A percentile compares a stretch with the other conserved stretches of the same genome.
phyloP scores from a whole-genome alignment of 2,329 filamentous ascomycete genomes.

The Talaromyces amestolkiae region DNA sequence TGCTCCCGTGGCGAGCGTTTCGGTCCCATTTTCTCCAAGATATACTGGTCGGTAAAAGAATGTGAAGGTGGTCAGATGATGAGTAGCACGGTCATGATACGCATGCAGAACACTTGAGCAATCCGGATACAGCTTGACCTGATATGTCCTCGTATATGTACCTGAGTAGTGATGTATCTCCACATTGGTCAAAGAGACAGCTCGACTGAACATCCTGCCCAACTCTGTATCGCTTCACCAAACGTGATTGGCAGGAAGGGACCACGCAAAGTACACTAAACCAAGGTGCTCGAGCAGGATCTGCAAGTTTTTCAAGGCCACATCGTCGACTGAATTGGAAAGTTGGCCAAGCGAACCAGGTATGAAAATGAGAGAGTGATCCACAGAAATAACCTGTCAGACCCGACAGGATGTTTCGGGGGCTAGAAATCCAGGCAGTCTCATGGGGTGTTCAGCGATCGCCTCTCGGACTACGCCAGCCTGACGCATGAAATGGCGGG shows the following conservation, averaged over 20 bases:
- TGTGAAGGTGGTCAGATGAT: not conserved
- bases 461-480: not conserved
- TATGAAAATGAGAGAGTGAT: not conserved
- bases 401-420: not conserved
- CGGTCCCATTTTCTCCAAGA: not conserved
- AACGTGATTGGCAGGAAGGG: conserved; percentile 4
- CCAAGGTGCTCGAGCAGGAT: not conserved
- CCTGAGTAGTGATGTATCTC: not conserved
- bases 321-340: not conserved
- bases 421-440: not conserved
- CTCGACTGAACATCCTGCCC: not conserved
- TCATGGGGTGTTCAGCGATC: not conserved
- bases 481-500: not conserved
- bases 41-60: not conserved
- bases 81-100: not conserved
- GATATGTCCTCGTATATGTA: not conserved
- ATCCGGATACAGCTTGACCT: not conserved
- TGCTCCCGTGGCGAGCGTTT: not conserved
- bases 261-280: not conserved
- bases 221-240: not conserved
- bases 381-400: not conserved
- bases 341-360: not conserved
- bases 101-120: not conserved
- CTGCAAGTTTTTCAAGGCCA: not conserved
- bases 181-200: not conserved